These are phyloP conservation scores for Baorangia bicolor DNA, from an alignment of 768 basidiomycete genomes.

Conservation along the genomic window DNA sequence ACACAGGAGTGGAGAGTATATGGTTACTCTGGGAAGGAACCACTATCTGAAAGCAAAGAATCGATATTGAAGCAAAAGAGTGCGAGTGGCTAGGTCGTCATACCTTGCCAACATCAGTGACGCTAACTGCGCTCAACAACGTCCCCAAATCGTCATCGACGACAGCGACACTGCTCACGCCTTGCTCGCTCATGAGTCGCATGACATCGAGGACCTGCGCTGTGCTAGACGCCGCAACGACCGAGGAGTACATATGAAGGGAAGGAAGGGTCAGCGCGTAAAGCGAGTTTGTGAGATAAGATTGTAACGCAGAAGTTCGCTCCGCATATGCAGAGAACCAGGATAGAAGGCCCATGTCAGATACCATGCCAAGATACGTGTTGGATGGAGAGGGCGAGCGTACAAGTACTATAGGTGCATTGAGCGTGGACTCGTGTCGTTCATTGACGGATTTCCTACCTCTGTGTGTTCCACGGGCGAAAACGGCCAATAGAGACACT, in stretches of 20 bases:
- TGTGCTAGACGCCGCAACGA: slow-evolving; percentile 60
- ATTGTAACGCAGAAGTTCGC: slow-evolving; percentile 36
- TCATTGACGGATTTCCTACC: slow-evolving; percentile 39
- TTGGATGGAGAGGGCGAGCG: slow-evolving; percentile 43
- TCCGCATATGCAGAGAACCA: slow-evolving; percentile 64
- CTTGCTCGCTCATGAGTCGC: slow-evolving; percentile 82
- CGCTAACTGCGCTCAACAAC: slow-evolving; percentile 74
- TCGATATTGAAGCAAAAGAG: not conserved
- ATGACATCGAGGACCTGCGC: slow-evolving; percentile 76
- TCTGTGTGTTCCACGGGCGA: slow-evolving; percentile 72
- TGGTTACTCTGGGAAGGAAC: slow-evolving; percentile 81
- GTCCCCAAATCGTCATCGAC: slow-evolving; percentile 62
- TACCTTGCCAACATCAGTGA: slow-evolving; percentile 80
- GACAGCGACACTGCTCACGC: slow-evolving; percentile 81
- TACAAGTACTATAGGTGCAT: slow-evolving; percentile 48
- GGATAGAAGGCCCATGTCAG: slow-evolving; percentile 67
- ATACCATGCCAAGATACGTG: slow-evolving; percentile 68
- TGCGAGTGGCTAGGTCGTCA: not conserved
- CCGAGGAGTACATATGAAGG: slow-evolving; percentile 57
- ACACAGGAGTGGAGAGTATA: slow-evolving; percentile 64
- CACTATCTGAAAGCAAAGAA: slow-evolving; percentile 50
- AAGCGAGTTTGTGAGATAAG: slow-evolving; percentile 52
- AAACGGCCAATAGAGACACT: slow-evolving; percentile 60
- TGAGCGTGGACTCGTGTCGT: slow-evolving; percentile 1
- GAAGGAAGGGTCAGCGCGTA: slow-evolving; percentile 60